phyloP scores from a whole-genome alignment of 2,329 filamentous ascomycete genomes.

The Ophiostoma angusticollis region DNA sequence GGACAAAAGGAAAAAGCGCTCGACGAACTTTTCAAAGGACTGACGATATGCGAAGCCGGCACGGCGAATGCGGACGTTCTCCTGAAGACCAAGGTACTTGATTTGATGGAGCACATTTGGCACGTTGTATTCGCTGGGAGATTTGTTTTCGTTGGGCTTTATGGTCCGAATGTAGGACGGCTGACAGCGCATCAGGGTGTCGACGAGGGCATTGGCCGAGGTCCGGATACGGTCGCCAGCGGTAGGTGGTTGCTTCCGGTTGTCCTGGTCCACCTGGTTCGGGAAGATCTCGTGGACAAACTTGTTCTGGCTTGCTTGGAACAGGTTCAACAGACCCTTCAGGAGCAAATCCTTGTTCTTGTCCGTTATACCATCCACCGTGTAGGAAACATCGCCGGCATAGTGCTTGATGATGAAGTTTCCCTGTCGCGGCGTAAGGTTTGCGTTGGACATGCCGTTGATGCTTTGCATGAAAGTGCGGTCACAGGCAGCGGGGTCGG shows the following conservation, averaged over 20 bases:
- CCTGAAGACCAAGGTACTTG: conserved; percentile 97
- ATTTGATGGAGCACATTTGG: conserved; percentile 94
- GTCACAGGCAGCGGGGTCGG: conserved; percentile 86
- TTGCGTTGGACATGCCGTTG: conserved; percentile 80
- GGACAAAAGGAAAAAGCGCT: conserved; percentile 90
- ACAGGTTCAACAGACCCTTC: conserved; percentile 82
- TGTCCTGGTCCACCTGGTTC: conserved; percentile 86
- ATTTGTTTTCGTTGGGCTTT: conserved; percentile 99
- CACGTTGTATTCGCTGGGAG: conserved; percentile 79
- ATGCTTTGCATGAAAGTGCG: conserved; percentile 90
- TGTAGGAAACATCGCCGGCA: conserved; percentile 90
- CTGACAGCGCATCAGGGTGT: conserved; percentile 92
- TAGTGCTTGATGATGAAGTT: conserved; percentile 99
- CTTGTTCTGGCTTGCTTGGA: conserved; percentile 67
- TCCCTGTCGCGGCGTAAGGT: conserved; percentile 83
- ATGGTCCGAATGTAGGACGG: conserved; percentile 98
- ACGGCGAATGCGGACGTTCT: conserved; percentile 93
- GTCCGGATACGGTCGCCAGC: conserved; percentile 92
- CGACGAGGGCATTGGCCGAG: conserved; percentile 88
- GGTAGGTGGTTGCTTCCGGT: conserved; percentile 84
- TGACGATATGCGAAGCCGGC: conserved; percentile 96
- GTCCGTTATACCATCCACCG: conserved; percentile 92
- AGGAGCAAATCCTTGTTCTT: conserved; percentile 98
- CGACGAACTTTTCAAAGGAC: conserved; percentile 95
- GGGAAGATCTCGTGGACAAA: conserved; percentile 89